These are phyloP conservation scores for Tylopilus felleus DNA, from an alignment of 768 basidiomycete species.

Conservation along the genomic window DNA sequence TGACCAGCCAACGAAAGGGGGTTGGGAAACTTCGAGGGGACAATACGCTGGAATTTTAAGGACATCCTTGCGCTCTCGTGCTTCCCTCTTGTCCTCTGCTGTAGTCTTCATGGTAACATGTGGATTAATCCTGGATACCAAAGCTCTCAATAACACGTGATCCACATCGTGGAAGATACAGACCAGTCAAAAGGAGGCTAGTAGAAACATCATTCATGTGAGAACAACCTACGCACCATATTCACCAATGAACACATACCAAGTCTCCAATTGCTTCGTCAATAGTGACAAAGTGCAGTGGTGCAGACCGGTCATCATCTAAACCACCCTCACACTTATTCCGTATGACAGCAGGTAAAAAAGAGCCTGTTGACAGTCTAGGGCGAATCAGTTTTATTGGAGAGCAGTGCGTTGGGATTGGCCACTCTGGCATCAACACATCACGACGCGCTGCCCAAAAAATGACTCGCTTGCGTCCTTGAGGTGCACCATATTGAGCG, in stretches of 20 bases:
- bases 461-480: slow-evolving; percentile 63
- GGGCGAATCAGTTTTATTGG: slow-evolving; percentile 31
- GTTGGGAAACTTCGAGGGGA: slow-evolving; percentile 29
- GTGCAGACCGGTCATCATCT: slow-evolving; percentile 48
- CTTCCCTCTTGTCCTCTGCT: slow-evolving; percentile 32
- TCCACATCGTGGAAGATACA: neutral
- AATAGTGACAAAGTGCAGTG: slow-evolving; percentile 55
- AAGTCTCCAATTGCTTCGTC: slow-evolving; percentile 67
- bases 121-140: slow-evolving; percentile 52
- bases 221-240: slow-evolving; percentile 8
- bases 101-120: slow-evolving; percentile 39
- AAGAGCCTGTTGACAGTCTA: slow-evolving; percentile 43
- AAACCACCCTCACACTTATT: slow-evolving; percentile 32
- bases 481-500: slow-evolving; percentile 69
- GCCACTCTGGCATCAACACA: slow-evolving; percentile 55
- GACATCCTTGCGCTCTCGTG: slow-evolving; percentile 31
- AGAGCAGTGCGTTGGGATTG: slow-evolving; percentile 59
- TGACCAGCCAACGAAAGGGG: slow-evolving; percentile 44
- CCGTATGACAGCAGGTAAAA: slow-evolving; percentile 43
- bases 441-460: slow-evolving; percentile 65
- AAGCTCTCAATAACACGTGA: slow-evolving; percentile 1
- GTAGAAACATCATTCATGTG: neutral
- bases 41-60: slow-evolving; percentile 45
- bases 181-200: slow-evolving; percentile 74
- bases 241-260: slow-evolving; percentile 39